Base-by-base conservation (phyloP, 805 yeast genomes). In the Monosporozyma siamensis region DNA sequence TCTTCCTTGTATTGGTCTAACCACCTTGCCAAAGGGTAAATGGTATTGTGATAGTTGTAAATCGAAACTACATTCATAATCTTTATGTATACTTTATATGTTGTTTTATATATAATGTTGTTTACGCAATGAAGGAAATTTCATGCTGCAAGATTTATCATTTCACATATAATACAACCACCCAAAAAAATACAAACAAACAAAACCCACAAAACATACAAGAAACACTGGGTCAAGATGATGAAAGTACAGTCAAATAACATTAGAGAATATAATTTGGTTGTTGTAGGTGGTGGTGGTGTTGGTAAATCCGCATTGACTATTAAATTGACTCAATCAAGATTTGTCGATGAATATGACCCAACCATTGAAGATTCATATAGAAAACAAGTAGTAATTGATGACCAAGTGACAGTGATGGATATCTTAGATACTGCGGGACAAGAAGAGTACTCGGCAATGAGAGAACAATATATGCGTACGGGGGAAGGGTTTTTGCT, bases 341-440 rank as follows among this genome's bases (percentile, higher is more conserved):
- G 89, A 56, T 92, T 92, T 59, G 95, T 90, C 24, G 96, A 89
- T 63, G 98, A 92, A 62, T 92, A 92, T 58, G 98, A 92, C 66
- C 98, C 98, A 8, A 92, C 98, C 10, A 92, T 92, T 58, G 98
- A 92, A 66, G 92, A 83, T 57, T 80, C 89, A 0, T 84, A 83
- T 63, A 75, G 96, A 52, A 92, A 92, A 59, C 90, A 84, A 55
- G 83, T 92, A 56, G 78, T 76, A 22, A 78, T 92, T 31, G 95
- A 89, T 60, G 78, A 77, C 45, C 85, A 81, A 58, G 82, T 78
- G 29, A 80, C 85, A 1, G 71, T 84, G 20, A 66, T 83, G 48
- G 98, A 92, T 63, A 88, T 92, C 34, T 74, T 92, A 57, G 98
- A 92, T 64, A 92, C 98, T 17, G 98, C 98, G 2, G 98, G 98